Evolutionary conservation across 495 filamentous ascomycete species (phyloP).

Genomic region (Aspergillus heteromorphus): DNA sequence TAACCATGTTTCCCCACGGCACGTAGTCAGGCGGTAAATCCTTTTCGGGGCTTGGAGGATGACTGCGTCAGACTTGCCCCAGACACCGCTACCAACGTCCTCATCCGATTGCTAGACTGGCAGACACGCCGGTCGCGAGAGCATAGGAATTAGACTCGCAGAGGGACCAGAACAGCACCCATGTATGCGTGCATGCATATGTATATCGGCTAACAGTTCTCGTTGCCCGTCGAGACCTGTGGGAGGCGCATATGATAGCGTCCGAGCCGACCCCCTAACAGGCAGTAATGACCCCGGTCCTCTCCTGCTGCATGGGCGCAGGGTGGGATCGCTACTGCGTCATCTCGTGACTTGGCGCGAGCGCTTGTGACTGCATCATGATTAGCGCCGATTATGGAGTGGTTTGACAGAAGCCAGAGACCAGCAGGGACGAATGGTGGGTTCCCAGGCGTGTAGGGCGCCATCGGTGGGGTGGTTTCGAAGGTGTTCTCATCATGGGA

Average conservation of each 20-base stretch:
- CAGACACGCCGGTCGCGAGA: not conserved
- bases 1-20: not conserved
- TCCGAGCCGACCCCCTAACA: slow-evolving; percentile 19
- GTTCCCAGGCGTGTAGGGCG: not conserved
- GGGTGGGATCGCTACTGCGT: slow-evolving; percentile 19
- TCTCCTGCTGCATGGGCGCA: slow-evolving; percentile 13
- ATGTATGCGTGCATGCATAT: slow-evolving; percentile 12
- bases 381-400: slow-evolving; percentile 7
- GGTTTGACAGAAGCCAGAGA: slow-evolving; percentile 8
- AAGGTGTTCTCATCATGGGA: not conserved
- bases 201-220: not conserved
- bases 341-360: slow-evolving; percentile 20
- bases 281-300: not conserved
- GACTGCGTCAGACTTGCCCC: not conserved
- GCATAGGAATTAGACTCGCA: not conserved
- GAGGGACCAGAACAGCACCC: slow-evolving; percentile 1
- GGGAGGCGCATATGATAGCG: slow-evolving; percentile 16
- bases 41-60: not conserved
- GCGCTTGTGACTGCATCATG: slow-evolving; percentile 15
- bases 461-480: not conserved
- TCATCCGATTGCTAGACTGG: not conserved
- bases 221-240: not conserved
- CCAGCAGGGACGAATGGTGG: slow-evolving; percentile 5
- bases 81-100: not conserved
- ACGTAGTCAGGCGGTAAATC: not conserved